These are phyloP conservation scores for Diaporthe australafricana DNA, from an alignment of 2,329 filamentous ascomycete genomes.

Conservation along the genomic window DNA sequence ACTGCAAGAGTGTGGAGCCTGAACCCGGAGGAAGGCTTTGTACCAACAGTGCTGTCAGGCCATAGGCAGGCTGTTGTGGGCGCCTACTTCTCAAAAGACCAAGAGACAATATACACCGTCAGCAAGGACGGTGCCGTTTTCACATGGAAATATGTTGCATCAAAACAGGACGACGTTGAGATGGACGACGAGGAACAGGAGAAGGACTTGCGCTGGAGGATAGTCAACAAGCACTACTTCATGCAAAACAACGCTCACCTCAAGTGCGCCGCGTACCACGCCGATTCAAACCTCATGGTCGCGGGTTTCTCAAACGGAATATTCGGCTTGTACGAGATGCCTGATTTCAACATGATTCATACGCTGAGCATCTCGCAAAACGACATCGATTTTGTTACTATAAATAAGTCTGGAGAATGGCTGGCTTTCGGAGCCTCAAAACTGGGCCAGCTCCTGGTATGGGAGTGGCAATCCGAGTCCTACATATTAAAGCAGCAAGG, in stretches of 20 bases:
- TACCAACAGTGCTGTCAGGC: constrained; percentile 88
- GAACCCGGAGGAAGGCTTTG: constrained; percentile 86
- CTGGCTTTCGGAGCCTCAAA: constrained; percentile 96
- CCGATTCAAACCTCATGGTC: constrained; percentile 90
- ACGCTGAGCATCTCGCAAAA: constrained; percentile 94
- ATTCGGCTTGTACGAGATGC: constrained; percentile 95
- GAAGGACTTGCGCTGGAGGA: constrained; percentile 85
- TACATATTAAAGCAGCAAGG: constrained; percentile 99
- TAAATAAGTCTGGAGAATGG: constrained; percentile 97
- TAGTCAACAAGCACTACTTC: constrained; percentile 92
- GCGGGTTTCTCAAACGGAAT: constrained; percentile 95
- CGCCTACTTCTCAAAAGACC: constrained; percentile 97
- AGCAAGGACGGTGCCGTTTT: constrained; percentile 98
- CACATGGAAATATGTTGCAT: constrained; percentile 85
- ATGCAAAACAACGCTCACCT: constrained; percentile 90
- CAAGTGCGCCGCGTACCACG: constrained; percentile 90
- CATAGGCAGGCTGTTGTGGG: constrained; percentile 90
- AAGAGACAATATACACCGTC: constrained; percentile 95
- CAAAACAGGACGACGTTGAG: constrained; percentile 69
- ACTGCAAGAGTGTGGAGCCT: constrained; percentile 96
- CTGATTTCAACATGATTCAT: constrained; percentile 95
- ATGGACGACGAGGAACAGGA: constrained; percentile 70
- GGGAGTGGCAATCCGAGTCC: constrained; percentile 99
- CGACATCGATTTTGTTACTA: constrained; percentile 93
- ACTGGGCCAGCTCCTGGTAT: constrained; percentile 94